Conservation (phyloP, 73 alveolate species). For the Tetrahymena elliotti region DNA sequence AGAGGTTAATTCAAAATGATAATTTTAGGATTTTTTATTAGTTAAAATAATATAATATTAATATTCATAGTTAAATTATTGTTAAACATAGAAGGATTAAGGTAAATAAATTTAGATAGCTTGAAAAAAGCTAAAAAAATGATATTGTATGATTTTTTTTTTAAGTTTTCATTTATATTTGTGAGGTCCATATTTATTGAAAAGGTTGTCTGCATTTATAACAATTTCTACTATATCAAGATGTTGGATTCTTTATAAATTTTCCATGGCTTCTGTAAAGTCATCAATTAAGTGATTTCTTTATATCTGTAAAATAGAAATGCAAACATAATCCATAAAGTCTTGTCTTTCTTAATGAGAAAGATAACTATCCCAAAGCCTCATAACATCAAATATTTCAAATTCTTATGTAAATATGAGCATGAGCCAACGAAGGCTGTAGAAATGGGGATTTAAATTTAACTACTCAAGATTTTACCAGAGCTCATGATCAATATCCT, state of each 20-base stretch:
- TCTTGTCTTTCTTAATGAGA: background rate
- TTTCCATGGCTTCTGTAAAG: background rate
- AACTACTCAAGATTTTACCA: background rate
- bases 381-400: constrained; percentile 30
- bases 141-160: too few species aligned
- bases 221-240: background rate
- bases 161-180: background rate
- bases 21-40: too few species aligned
- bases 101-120: too few species aligned
- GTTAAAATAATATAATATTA: too few species aligned
- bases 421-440: constrained; percentile 9
- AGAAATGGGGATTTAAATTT: background rate
- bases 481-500: background rate
- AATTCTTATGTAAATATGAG: constrained; percentile 30
- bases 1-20: too few species aligned
- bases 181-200: background rate
- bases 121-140: background rate
- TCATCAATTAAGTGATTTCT: background rate
- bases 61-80: too few species aligned
- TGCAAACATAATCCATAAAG: background rate
- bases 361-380: constrained; percentile 23
- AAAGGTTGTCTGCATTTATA: background rate
- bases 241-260: background rate
- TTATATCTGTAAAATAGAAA: background rate
- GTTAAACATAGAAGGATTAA: too few species aligned